Percentiles rank a stretch among this genome's conserved stretches.
phyloP scores from a whole-genome alignment of 2,329 filamentous ascomycete species.

The Fusarium subtropicale region DNA sequence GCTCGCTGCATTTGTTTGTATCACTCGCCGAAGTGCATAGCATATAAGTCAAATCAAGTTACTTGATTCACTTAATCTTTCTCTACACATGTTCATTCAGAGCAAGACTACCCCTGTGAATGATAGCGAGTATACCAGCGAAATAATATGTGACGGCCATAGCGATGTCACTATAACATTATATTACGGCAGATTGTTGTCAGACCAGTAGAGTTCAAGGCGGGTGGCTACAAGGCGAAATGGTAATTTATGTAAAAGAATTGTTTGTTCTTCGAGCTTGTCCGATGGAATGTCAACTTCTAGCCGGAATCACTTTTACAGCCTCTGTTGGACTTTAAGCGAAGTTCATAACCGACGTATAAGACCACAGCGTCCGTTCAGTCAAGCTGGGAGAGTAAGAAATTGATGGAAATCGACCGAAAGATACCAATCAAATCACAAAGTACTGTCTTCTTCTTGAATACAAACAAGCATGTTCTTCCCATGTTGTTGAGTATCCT shows the following conservation, averaged over 20 bases:
- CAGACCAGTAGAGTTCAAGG: background rate
- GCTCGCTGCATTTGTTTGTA: conserved; percentile 20
- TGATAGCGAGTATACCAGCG: background rate
- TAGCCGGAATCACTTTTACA: too few relatives aligned
- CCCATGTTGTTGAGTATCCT: background rate
- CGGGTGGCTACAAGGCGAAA: too few relatives aligned
- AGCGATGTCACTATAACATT: background rate
- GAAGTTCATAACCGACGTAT: too few relatives aligned
- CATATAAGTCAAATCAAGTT: conserved; percentile 27
- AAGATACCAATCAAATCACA: too few relatives aligned
- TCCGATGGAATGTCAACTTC: too few relatives aligned
- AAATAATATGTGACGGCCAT: background rate
- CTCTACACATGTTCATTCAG: background rate
- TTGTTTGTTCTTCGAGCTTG: too few relatives aligned
- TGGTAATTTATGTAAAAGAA: too few relatives aligned
- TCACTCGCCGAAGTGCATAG: conserved; percentile 16
- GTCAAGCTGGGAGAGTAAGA: too few relatives aligned
- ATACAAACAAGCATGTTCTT: background rate
- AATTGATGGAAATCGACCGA: too few relatives aligned
- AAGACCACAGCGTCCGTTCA: too few relatives aligned
- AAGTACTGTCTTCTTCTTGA: too few relatives aligned
- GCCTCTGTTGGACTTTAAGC: too few relatives aligned
- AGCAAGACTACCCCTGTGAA: background rate
- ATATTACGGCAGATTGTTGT: background rate
- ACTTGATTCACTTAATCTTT: conserved; percentile 14